Conservation (phyloP, 2,329 filamentous ascomycete species). For the Fusarium pseudoanthophilum region DNA sequence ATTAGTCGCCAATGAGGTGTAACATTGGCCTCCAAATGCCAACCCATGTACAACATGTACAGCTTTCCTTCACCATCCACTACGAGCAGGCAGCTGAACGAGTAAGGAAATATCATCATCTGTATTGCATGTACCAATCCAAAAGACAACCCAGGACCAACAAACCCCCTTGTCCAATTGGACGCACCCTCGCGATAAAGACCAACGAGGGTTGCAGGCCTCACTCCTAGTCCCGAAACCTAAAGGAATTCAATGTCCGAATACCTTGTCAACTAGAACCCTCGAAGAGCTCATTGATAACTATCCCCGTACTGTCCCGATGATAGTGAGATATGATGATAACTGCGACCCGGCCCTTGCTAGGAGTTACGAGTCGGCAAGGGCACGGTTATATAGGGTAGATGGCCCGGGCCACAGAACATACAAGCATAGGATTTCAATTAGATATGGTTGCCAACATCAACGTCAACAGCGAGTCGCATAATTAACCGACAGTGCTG, state of each 20-base stretch:
- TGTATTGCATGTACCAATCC: neutral
- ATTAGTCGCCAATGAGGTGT: constrained; percentile 27
- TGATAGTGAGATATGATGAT: constrained; percentile 9
- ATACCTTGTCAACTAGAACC: neutral
- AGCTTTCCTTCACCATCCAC: constrained; percentile 13
- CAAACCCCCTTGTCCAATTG: neutral
- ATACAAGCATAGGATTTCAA: neutral
- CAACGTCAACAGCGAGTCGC: neutral
- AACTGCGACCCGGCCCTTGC: constrained; percentile 5
- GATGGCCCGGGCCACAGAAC: neutral
- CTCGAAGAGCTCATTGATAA: constrained; percentile 1
- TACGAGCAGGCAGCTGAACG: constrained; percentile 2
- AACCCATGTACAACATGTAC: constrained; percentile 3
- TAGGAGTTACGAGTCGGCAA: constrained; percentile 1
- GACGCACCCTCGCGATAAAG: constrained; percentile 7
- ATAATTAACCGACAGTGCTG: neutral
- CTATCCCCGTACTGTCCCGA: constrained; percentile 36
- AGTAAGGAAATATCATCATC: constrained; percentile 11
- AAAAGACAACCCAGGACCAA: neutral
- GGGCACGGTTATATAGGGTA: constrained; percentile 27
- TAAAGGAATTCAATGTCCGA: constrained; percentile 39
- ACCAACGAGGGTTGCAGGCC: constrained; percentile 15
- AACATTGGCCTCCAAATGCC: neutral
- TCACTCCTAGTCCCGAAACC: constrained; percentile 12
- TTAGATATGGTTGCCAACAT: neutral